Base-by-base conservation (phyloP, 2,329 filamentous ascomycete species). In the Neocucurbitaria cava region DNA sequence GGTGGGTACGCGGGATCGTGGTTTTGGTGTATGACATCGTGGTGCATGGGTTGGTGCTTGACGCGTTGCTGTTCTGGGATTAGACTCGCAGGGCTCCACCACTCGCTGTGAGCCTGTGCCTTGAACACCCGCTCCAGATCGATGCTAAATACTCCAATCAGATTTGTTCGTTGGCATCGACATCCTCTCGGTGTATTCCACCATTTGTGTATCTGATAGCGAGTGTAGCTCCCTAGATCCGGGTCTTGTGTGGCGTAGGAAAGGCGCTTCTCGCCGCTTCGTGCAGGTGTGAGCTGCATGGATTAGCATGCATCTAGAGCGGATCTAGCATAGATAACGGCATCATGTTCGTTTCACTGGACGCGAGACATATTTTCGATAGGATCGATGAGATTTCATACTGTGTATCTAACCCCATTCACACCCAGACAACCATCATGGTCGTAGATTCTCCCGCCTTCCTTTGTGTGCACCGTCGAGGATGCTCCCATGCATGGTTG, bases 21-120 rank as follows among this genome's bases (percentile, higher is more conserved):
- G 30, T 45, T 26, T 46, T n/a, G 24, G 36, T n/a, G 46, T 61
- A 62, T 64, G 61, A 64, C 61, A 48, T 59, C 52, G 60, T 45
- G 46, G 42, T 58, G 61, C 61, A 59, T 35, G 31, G 52, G 46
- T 33, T 41, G 44, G 17, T 5, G 36, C 18, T 49, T 18, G 43
- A 46, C 49, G 51, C 56, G 44, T 55, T 53, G 49, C 54, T 52
- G 31, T 46, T 57, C 46, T 44, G 40, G 51, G 58, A 51, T 46
- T 61, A 61, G 58, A 35, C 23, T 49, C 48, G 24, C 44, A 38
- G 20, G 28, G 44, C 50, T 52, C 58, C 58, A 55, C 58, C 33
- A 38, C 58, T 54, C 42, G 46, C n/a, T 1, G 24, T 31, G 28
- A 28, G 43, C 44, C 50, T 24, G 33, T 42, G 46, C 41, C 17